A percentile compares a stretch with the other conserved stretches of the same genome.
These are phyloP conservation scores for Suillus bovinus DNA, from an alignment of 768 basidiomycete genomes.

Conservation along the genomic window DNA sequence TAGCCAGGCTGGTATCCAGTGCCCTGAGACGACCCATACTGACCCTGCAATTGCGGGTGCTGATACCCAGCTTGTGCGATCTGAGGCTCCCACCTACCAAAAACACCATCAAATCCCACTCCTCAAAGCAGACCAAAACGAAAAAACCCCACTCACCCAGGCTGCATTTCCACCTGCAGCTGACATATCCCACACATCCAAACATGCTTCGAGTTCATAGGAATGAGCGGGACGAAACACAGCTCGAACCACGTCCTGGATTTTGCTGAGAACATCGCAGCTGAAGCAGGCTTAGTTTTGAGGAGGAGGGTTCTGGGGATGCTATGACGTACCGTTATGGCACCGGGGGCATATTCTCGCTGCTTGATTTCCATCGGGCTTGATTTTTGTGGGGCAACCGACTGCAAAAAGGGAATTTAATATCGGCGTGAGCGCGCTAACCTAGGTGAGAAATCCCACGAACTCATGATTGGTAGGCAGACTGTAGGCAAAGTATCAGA, in stretches of 20 bases:
- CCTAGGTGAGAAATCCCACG: conserved; percentile 20
- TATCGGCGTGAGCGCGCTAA: conserved; percentile 6
- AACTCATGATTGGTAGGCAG: conserved; percentile 54
- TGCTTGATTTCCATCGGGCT: conserved; percentile 51
- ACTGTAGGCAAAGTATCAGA: conserved; percentile 36
- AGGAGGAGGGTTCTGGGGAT: too few species aligned
- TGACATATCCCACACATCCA: conserved; percentile 77
- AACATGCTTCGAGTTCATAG: conserved; percentile 58
- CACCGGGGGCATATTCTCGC: conserved; percentile 69
- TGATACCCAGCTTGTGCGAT: conserved; percentile 37
- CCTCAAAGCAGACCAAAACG: conserved; percentile 2
- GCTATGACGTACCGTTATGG: conserved; percentile 66
- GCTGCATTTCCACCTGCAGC: conserved; percentile 54
- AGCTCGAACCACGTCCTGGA: conserved; percentile 74
- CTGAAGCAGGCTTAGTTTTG: conserved; percentile 34
- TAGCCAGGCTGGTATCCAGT: conserved; percentile 31
- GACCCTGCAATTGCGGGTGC: conserved; percentile 31
- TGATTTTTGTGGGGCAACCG: conserved; percentile 63
- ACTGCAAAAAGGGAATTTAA: conserved; percentile 39
- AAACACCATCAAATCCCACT: too few species aligned
- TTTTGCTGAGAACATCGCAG: conserved; percentile 61
- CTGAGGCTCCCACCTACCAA: conserved; percentile 37
- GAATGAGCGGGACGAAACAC: conserved; percentile 72
- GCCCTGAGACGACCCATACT: conserved; percentile 17
- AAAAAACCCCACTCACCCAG: conserved; percentile 41